Evolutionary conservation across 345 rosid genomes (phyloP).

Genomic region (Cardamine occulta): DNA sequence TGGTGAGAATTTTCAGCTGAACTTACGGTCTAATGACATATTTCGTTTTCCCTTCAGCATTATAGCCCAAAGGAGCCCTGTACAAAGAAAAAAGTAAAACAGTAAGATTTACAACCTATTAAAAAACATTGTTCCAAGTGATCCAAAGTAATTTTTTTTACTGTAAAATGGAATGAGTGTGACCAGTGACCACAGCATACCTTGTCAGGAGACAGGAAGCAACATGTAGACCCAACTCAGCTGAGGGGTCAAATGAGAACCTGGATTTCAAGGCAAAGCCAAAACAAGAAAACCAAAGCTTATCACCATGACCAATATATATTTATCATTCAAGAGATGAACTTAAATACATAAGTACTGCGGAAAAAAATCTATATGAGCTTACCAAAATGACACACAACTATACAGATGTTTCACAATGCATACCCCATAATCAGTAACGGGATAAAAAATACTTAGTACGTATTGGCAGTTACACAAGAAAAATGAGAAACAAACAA

Average conservation of each 20-base stretch:
- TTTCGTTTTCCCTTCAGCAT: conserved; percentile 86
- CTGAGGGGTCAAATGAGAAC: conserved; percentile 86
- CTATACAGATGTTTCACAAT: neutral
- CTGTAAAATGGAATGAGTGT: conserved; percentile 1
- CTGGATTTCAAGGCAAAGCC: conserved; percentile 48
- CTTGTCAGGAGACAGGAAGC: conserved; percentile 93
- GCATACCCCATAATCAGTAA: neutral
- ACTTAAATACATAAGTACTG: neutral
- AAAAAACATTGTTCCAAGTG: neutral
- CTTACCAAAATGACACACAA: conserved; percentile 2
- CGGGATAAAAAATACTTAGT: neutral
- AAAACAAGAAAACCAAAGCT: conserved; percentile 23
- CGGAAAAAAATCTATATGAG: neutral
- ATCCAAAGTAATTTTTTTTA: neutral
- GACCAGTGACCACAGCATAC: conserved; percentile 45
- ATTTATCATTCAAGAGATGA: neutral
- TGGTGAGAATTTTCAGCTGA: conserved; percentile 19
- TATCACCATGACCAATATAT: neutral
- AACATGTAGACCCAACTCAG: conserved; percentile 78
- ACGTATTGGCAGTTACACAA: neutral
- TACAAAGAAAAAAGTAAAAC: conserved; percentile 29
- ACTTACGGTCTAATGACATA: conserved; percentile 94
- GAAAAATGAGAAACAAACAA: conserved; percentile 15
- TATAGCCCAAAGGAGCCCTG: conserved; percentile 85
- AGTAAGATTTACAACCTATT: neutral